Evolutionary conservation across 2,329 filamentous ascomycete species (phyloP), one percentile per base, ranked within the genome.

Genomic region (Aspergillus phoenicis): DNA sequence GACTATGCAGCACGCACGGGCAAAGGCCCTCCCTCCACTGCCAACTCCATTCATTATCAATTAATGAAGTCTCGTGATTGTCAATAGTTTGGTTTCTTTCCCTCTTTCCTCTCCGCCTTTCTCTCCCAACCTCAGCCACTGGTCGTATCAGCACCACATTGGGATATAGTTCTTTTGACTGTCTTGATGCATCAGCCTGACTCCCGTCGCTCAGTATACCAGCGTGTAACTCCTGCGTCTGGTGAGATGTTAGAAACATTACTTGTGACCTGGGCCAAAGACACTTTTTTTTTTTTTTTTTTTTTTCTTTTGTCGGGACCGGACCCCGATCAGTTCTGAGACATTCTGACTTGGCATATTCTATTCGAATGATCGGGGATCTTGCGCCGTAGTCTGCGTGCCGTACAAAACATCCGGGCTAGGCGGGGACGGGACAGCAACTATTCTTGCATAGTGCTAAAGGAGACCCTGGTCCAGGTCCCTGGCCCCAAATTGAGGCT

Each of bases 11-110:
- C 60, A 58, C 66, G 62, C 64, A 60, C 59, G 52, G 60, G 52
- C 59, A 58, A 59, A 45, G 43, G 53, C 49, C 53, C 56, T 61
- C 57, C 53, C 22, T 22, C 54, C 61, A 47, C 38, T 45, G 49
- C 33, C 26, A 30, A 22, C n/a, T 47, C 53, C n/a, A 45, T 45
- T 30, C 53, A 56, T 47, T 22, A 45, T 56, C 39, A 20, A 52
- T 49, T 59, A 60, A 60, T 47, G 48, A 22, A 54, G 33, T 57
- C 62, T 61, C 58, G 63, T 63, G 60, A 66, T 52, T 55, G 55
- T 45, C 39, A 41, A 58, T 52, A n/a, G 45, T 51, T 58, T 41
- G 28, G 36, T 57, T 48, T 43, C 52, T 53, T 58, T 45, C 41
- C 28, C 48, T 45, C 30, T 53, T 22, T 24, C 51, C 24, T 7